These are phyloP conservation scores for Adansonia gregorii DNA, from an alignment of 441 rosid genomes.

Conservation along the genomic window DNA sequence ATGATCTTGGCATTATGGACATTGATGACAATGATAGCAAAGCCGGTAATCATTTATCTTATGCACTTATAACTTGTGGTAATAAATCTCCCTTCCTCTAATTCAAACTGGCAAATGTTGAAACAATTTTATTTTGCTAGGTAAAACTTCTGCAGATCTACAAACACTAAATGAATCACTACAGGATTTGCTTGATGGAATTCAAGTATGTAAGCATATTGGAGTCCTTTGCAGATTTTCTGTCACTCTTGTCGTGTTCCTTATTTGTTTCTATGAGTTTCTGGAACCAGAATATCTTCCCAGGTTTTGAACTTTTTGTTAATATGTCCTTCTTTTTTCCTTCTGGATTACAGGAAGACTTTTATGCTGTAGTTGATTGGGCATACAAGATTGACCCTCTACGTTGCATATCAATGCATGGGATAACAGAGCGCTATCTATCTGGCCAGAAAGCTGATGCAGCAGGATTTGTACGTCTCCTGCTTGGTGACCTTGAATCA, in stretches of 20 bases:
- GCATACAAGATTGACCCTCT: slow-evolving; percentile 98
- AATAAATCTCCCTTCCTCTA: slow-evolving; percentile 24
- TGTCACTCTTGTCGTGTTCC: not conserved
- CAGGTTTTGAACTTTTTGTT: not conserved
- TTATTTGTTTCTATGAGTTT: not conserved
- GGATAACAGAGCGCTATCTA: slow-evolving; percentile 93
- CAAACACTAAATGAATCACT: slow-evolving; percentile 85
- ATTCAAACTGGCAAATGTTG: slow-evolving; percentile 28
- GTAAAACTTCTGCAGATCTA: slow-evolving; percentile 70
- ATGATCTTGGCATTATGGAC: slow-evolving; percentile 98
- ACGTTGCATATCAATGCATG: slow-evolving; percentile 99
- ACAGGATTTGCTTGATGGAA: slow-evolving; percentile 97
- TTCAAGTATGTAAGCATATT: slow-evolving; percentile 59
- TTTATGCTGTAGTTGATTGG: slow-evolving; percentile 99
- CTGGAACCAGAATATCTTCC: slow-evolving; percentile 24
- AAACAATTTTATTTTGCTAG: slow-evolving; percentile 43
- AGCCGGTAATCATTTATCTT: slow-evolving; percentile 53
- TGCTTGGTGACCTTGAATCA: slow-evolving; percentile 95
- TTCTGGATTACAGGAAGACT: slow-evolving; percentile 80
- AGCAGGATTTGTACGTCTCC: slow-evolving; percentile 97
- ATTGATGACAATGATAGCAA: slow-evolving; percentile 87
- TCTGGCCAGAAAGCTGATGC: slow-evolving; percentile 99
- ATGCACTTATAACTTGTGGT: slow-evolving; percentile 23
- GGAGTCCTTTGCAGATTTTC: slow-evolving; percentile 5
- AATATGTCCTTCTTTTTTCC: slow-evolving; percentile 15